Evolutionary conservation across 345 rosid genomes (phyloP).

Genomic region (Hibiscus syriacus): DNA sequence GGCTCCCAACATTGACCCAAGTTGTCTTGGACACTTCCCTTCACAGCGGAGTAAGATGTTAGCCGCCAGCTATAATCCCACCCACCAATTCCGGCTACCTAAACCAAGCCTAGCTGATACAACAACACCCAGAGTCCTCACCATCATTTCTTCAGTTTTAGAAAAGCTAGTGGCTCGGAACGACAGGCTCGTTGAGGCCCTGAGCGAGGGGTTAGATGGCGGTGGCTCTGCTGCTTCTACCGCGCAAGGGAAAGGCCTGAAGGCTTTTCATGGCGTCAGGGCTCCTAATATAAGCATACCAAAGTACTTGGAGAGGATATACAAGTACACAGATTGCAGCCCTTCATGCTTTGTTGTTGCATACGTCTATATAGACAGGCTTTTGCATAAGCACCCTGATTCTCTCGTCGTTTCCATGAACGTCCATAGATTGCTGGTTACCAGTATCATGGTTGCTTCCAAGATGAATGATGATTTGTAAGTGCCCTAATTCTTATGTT

Average conservation of each 20-base stretch:
- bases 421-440: slow-evolving; percentile 75
- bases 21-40: no score
- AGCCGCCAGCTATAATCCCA: slow-evolving; percentile 14
- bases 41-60: slow-evolving; percentile 31
- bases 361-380: slow-evolving; percentile 66
- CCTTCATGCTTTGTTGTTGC: slow-evolving; percentile 88
- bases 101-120: neutral
- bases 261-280: slow-evolving; percentile 74
- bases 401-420: slow-evolving; percentile 66
- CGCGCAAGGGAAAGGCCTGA: slow-evolving; percentile 38
- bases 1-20: no score
- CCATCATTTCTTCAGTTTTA: slow-evolving; percentile 49
- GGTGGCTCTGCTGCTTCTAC: neutral
- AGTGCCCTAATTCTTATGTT: no score
- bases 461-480: no score
- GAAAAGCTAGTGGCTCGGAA: slow-evolving; percentile 77
- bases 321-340: slow-evolving; percentile 61
- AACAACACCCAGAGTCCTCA: slow-evolving; percentile 56
- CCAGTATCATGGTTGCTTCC: slow-evolving; percentile 85
- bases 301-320: no score
- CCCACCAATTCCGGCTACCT: neutral
- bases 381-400: slow-evolving; percentile 63
- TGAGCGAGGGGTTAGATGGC: slow-evolving; percentile 10
- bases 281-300: no score
- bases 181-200: slow-evolving; percentile 41